These are phyloP conservation scores for Pichia phayaonensis DNA, from an alignment of 805 yeast genomes.

Conservation along the genomic window DNA sequence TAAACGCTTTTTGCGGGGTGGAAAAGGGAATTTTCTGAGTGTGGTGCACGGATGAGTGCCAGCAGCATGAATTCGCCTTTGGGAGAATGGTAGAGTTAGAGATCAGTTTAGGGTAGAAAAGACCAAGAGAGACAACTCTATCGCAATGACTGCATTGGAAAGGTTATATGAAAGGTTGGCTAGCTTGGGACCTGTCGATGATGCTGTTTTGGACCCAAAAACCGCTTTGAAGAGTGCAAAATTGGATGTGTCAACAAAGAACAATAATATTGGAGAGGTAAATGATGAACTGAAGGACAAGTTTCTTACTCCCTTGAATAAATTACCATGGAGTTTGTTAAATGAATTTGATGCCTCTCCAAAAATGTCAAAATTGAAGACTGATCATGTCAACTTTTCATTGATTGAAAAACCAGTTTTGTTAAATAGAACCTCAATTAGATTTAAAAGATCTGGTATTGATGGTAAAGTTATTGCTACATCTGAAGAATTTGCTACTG, in stretches of 20 bases:
- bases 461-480: slow-evolving; percentile 52
- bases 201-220: slow-evolving; percentile 3
- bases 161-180: slow-evolving; percentile 7
- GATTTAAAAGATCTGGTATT: slow-evolving; percentile 70
- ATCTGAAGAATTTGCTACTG: slow-evolving; percentile 52
- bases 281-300: slow-evolving; percentile 27
- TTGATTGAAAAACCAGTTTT: slow-evolving; percentile 54
- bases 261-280: not conserved
- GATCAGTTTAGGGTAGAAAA: not conserved
- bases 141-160: not conserved
- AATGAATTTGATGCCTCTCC: slow-evolving; percentile 60
- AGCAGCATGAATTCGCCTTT: not conserved
- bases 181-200: slow-evolving; percentile 1
- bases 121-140: not conserved
- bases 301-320: slow-evolving; percentile 55
- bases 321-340: slow-evolving; percentile 62
- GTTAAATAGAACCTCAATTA: slow-evolving; percentile 53
- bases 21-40: not conserved
- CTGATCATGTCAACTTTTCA: slow-evolving; percentile 25
- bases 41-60: not conserved
- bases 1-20: not conserved
- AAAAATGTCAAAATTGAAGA: slow-evolving; percentile 16
- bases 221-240: slow-evolving; percentile 12
- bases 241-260: not conserved
- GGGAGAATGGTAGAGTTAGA: too few species aligned